Conservation (phyloP, 2,329 filamentous ascomycete genomes). For the Neonectria neomacrospora region DNA sequence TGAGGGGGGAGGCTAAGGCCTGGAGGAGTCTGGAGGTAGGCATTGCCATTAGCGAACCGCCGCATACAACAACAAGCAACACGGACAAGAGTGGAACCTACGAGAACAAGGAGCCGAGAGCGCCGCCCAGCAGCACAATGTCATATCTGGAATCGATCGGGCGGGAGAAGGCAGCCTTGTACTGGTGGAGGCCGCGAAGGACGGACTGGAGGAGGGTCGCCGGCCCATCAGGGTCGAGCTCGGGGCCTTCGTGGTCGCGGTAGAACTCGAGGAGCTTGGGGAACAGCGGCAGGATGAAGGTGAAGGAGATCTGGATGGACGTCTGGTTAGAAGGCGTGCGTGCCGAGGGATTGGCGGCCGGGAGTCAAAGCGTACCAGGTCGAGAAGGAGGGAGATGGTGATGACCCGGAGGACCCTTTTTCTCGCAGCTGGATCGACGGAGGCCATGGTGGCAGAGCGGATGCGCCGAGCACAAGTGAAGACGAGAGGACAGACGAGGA, state of each 20-base stretch:
- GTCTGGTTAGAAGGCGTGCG: constrained; percentile 17
- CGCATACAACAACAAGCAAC: not conserved
- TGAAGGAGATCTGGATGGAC: constrained; percentile 86
- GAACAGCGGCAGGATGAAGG: constrained; percentile 96
- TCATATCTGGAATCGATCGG: constrained; percentile 98
- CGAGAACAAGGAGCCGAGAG: constrained; percentile 91
- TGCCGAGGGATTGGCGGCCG: not conserved
- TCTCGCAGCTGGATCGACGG: constrained; percentile 66
- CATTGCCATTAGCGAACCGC: constrained; percentile 18
- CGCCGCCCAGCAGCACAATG: constrained; percentile 93
- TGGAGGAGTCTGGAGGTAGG: constrained; percentile 76
- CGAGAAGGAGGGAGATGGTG: constrained; percentile 87
- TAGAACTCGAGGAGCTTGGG: constrained; percentile 97
- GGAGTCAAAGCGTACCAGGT: constrained; percentile 72
- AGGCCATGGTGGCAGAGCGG: constrained; percentile 50
- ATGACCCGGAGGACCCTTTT: constrained; percentile 89
- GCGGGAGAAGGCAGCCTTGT: constrained; percentile 91
- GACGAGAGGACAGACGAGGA: constrained; percentile 1
- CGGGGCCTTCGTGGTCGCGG: constrained; percentile 78
- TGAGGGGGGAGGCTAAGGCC: constrained; percentile 90
- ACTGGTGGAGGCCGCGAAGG: constrained; percentile 86
- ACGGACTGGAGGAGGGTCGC: constrained; percentile 81
- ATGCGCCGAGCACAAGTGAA: constrained; percentile 17
- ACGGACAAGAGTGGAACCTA: constrained; percentile 45
- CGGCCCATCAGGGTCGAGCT: constrained; percentile 57